Evolutionary conservation across 1,284 basidiomycete genomes (phyloP).

Genomic region (Cryptococcus floricola): DNA sequence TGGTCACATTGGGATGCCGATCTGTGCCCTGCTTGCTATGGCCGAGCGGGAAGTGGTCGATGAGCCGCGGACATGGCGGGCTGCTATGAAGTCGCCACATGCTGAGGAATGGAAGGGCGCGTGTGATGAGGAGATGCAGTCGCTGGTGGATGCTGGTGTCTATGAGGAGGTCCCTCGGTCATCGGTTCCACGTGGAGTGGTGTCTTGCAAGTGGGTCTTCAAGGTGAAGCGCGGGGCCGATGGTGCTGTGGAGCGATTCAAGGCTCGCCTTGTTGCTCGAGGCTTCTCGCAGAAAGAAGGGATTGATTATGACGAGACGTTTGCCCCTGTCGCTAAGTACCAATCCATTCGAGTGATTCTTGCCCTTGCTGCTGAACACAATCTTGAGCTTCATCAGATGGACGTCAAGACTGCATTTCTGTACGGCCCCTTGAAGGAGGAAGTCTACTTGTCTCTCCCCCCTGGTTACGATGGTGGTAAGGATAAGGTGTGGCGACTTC

Average conservation of each 20-base stretch:
- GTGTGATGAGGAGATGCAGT: conserved; percentile 10
- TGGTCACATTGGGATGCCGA: not conserved
- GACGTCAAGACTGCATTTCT: conserved; percentile 56
- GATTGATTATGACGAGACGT: not conserved
- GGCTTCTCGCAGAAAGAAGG: conserved; percentile 46
- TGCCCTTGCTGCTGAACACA: not conserved
- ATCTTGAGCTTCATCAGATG: conserved; percentile 50
- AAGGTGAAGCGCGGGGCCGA: conserved; percentile 16
- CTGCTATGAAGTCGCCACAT: not conserved
- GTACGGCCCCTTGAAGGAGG: conserved; percentile 50
- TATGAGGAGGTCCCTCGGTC: conserved; percentile 8
- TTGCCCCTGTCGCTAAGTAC: no score
- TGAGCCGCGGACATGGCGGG: not conserved
- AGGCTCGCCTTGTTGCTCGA: conserved; percentile 31
- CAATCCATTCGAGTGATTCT: no score
- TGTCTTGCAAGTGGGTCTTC: conserved; percentile 20
- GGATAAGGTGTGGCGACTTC: conserved; percentile 22
- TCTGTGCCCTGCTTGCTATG: not conserved
- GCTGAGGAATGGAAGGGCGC: conserved; percentile 13
- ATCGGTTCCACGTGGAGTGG: not conserved
- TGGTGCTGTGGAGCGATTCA: conserved; percentile 39
- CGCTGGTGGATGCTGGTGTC: conserved; percentile 5
- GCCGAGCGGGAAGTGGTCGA: not conserved
- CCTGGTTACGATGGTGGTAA: conserved; percentile 14
- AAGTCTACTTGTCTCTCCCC: conserved; percentile 45